These are phyloP conservation scores for Ogataea trehaloabstinens DNA, from an alignment of 805 yeast genomes.

Conservation along the genomic window DNA sequence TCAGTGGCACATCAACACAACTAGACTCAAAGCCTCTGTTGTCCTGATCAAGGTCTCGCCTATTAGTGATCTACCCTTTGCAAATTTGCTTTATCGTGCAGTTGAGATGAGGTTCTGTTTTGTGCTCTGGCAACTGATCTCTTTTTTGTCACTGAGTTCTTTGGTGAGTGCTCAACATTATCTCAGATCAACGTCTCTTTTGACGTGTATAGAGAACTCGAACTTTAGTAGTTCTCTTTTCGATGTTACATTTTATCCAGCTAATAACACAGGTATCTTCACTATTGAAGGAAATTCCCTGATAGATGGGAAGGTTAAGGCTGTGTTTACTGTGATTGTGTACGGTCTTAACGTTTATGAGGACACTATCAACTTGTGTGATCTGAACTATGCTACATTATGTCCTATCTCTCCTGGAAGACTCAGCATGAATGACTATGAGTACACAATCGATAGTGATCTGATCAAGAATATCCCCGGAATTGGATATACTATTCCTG, in stretches of 20 bases:
- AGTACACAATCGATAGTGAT: slow-evolving; percentile 40
- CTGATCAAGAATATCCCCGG: slow-evolving; percentile 63
- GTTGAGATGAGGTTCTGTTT: slow-evolving; percentile 18
- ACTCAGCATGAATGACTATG: slow-evolving; percentile 53
- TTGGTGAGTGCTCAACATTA: slow-evolving; percentile 27
- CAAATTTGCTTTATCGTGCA: too few species aligned
- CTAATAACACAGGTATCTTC: slow-evolving; percentile 57
- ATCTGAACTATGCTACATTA: slow-evolving; percentile 46
- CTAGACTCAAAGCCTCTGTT: too few species aligned
- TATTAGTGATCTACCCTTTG: too few species aligned
- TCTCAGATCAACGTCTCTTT: slow-evolving; percentile 53
- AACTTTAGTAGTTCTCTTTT: slow-evolving; percentile 81
- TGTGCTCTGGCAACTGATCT: neutral
- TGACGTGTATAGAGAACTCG: slow-evolving; percentile 91
- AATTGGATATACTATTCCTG: slow-evolving; percentile 88
- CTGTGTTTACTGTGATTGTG: slow-evolving; percentile 63
- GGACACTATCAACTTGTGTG: slow-evolving; percentile 62
- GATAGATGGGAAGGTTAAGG: slow-evolving; percentile 67
- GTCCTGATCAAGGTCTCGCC: too few species aligned
- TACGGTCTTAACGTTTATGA: slow-evolving; percentile 73
- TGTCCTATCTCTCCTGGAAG: slow-evolving; percentile 92
- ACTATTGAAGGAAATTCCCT: slow-evolving; percentile 78
- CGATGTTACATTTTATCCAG: slow-evolving; percentile 71
- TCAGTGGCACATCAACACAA: too few species aligned
- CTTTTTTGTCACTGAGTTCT: slow-evolving; percentile 2